phyloP scores from a whole-genome alignment of 2,329 filamentous ascomycete genomes.

The Akanthomyces lecanii region DNA sequence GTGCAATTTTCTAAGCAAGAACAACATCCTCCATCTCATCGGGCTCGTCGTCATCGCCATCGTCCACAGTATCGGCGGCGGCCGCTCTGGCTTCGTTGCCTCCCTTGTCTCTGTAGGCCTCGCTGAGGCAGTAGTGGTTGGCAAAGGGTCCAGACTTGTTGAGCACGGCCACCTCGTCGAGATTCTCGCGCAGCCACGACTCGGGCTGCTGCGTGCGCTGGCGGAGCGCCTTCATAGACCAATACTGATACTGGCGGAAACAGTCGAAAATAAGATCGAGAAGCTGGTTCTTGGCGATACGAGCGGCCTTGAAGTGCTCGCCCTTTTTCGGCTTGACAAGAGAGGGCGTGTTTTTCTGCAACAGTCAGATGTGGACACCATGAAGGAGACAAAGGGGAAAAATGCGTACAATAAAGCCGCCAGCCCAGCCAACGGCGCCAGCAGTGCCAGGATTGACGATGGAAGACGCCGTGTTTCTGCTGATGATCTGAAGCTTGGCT shows the following conservation, averaged over 20 bases:
- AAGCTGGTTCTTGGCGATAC: constrained; percentile 84
- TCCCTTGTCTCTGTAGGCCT: constrained; percentile 40
- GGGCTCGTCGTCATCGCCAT: constrained; percentile 63
- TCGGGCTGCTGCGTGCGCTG: constrained; percentile 79
- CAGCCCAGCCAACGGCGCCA: constrained; percentile 35
- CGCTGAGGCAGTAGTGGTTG: constrained; percentile 79
- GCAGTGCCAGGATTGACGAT: constrained; percentile 53
- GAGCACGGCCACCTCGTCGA: constrained; percentile 78
- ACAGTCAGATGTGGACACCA: constrained; percentile 3
- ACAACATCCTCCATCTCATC: constrained; percentile 77
- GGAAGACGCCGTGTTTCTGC: constrained; percentile 45
- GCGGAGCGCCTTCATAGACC: constrained; percentile 87
- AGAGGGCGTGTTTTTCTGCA: constrained; percentile 49
- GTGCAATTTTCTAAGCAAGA: neutral
- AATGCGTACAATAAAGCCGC: constrained; percentile 53
- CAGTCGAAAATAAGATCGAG: constrained; percentile 78
- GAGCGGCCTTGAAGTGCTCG: constrained; percentile 76
- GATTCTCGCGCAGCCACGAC: constrained; percentile 79
- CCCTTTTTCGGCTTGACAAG: constrained; percentile 56
- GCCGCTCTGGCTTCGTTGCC: constrained; percentile 47
- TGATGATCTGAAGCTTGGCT: constrained; percentile 47
- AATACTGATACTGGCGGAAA: constrained; percentile 85
- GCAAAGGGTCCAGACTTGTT: constrained; percentile 81
- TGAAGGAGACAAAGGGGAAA: neutral
- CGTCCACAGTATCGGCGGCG: constrained; percentile 53